A percentile compares a stretch with the other conserved stretches of the same genome.
These are phyloP conservation scores for Cercospora sp. DNA, from an alignment of 2,329 filamentous ascomycete species.

Conservation along the genomic window DNA sequence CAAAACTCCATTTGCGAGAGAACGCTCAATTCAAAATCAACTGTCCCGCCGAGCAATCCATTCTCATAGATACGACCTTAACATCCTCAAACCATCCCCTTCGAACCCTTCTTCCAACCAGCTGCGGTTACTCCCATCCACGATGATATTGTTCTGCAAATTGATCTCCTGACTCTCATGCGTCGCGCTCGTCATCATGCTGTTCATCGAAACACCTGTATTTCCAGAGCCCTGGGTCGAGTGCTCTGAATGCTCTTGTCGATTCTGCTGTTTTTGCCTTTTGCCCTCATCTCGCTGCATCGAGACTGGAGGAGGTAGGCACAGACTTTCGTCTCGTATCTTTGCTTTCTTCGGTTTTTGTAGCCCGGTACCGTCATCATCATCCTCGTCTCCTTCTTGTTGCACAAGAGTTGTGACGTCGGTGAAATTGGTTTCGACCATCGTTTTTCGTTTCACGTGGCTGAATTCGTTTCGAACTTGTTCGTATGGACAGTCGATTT, in stretches of 20 bases:
- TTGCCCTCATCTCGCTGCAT: background rate
- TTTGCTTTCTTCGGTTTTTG: background rate
- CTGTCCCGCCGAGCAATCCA: background rate
- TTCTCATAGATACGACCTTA: background rate
- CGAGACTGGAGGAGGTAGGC: background rate
- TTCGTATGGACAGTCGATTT: conserved; percentile 6
- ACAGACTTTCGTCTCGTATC: background rate
- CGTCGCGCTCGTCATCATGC: background rate
- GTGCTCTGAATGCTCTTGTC: background rate
- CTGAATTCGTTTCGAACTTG: conserved; percentile 7
- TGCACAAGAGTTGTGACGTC: conserved; percentile 5
- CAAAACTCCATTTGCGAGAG: background rate
- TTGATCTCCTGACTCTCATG: conserved; percentile 1
- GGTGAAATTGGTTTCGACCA: background rate
- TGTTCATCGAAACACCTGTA: background rate
- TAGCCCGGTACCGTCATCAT: background rate
- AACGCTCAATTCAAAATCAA: background rate
- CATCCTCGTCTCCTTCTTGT: background rate
- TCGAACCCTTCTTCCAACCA: conserved; percentile 14
- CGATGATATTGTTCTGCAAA: conserved; percentile 13
- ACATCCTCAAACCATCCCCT: conserved; percentile 2
- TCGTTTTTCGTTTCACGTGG: background rate
- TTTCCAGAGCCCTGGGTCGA: background rate
- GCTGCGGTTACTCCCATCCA: conserved; percentile 11
- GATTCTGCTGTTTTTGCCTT: background rate